These are phyloP conservation scores for Halophytophthora batemanensis DNA, from an alignment of 352 stramenopile genomes.

Conservation along the genomic window DNA sequence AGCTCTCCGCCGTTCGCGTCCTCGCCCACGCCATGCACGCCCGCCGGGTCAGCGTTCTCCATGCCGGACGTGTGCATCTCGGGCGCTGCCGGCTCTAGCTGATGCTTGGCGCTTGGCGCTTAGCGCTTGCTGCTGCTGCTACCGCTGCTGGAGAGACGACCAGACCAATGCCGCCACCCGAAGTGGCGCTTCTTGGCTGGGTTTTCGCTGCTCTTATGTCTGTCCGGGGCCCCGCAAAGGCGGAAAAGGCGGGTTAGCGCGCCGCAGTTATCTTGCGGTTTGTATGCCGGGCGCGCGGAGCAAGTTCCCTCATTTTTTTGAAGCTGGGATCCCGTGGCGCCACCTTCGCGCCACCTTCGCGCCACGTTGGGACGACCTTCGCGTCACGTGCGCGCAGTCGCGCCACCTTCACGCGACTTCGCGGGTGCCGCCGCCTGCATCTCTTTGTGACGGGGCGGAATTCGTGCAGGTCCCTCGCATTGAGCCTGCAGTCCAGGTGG, in stretches of 20 bases:
- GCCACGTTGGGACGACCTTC: background rate
- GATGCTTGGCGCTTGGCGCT: background rate
- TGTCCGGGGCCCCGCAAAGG: too few species aligned
- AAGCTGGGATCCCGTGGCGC: background rate
- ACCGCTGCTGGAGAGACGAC: too few species aligned
- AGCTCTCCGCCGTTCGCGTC: constrained; percentile 26
- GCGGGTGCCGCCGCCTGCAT: too few species aligned
- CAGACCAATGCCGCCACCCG: too few species aligned
- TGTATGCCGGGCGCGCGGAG: constrained; percentile 3
- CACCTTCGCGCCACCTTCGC: background rate
- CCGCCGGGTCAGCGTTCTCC: constrained; percentile 14
- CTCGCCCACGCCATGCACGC: constrained; percentile 8
- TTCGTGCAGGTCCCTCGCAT: too few species aligned
- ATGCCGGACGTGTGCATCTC: constrained; percentile 23
- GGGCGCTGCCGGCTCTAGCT: background rate
- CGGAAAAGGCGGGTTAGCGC: too few species aligned
- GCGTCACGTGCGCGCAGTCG: background rate
- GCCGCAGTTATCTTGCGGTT: constrained; percentile 1
- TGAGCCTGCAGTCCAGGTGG: too few species aligned
- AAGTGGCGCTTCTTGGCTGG: too few species aligned
- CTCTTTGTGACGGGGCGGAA: background rate
- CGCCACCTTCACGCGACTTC: background rate
- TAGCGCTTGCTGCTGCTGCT: too few species aligned
- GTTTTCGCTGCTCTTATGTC: too few species aligned
- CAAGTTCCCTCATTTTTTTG: constrained; percentile 9